Conservation (phyloP, 768 basidiomycete species). For the Tephrocybe sp. region DNA sequence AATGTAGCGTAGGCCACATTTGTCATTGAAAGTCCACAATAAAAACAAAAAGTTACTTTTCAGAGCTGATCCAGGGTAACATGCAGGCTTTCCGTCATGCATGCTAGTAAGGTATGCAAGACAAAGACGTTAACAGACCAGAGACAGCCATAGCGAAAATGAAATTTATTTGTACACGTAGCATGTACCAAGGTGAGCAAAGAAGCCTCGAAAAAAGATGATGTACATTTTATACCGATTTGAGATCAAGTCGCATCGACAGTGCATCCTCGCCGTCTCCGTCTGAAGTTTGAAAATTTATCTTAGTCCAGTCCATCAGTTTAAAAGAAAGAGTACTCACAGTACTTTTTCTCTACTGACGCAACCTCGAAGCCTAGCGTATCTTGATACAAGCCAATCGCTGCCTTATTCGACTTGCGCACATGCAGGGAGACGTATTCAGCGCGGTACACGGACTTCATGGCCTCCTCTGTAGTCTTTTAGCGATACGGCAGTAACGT, state of each 20-base stretch:
- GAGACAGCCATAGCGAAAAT: too few species aligned
- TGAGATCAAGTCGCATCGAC: constrained; percentile 3
- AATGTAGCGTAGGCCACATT: too few species aligned
- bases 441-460: constrained; percentile 85
- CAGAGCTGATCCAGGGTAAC: too few species aligned
- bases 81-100: too few species aligned
- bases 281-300: background rate
- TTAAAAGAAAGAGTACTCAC: constrained; percentile 44
- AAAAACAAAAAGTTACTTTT: too few species aligned
- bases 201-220: too few species aligned
- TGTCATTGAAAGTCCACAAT: too few species aligned
- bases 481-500: background rate
- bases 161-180: too few species aligned
- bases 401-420: constrained; percentile 91
- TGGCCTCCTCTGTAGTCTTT: constrained; percentile 73
- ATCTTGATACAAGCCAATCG: constrained; percentile 84
- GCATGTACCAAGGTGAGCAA: too few species aligned
- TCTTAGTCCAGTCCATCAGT: background rate
- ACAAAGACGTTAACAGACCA: too few species aligned
- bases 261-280: constrained; percentile 5
- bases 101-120: too few species aligned
- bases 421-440: constrained; percentile 87
- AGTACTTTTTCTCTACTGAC: constrained; percentile 86
- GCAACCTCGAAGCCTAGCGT: constrained; percentile 87
- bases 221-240: background rate